Conservation (phyloP, 164 flowering plant species). For the Piper betle region DNA sequence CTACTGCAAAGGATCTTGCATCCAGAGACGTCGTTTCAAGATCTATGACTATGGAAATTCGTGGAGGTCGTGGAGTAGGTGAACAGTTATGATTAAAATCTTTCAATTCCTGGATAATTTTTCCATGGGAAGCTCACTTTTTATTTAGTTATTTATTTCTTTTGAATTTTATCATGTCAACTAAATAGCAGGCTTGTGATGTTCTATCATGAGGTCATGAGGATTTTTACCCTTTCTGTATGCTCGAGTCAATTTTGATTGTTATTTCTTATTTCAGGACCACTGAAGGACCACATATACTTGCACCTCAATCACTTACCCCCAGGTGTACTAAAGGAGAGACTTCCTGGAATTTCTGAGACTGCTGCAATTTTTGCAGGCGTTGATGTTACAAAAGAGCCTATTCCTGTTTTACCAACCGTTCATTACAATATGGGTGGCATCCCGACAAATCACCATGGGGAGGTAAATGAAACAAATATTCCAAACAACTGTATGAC, state of each 20-base stretch:
- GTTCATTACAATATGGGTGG: conserved; percentile 99
- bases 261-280: conserved; percentile 13
- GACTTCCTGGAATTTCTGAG: conserved; percentile 99
- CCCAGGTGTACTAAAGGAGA: conserved; percentile 98
- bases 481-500: not conserved
- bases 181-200: not conserved
- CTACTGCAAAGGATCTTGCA: conserved; percentile 99
- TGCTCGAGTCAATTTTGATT: conserved; percentile 2
- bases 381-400: conserved; percentile 97
- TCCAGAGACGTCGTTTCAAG: conserved; percentile 99
- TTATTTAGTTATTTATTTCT: too few relatives aligned
- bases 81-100: conserved; percentile 10
- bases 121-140: too few relatives aligned
- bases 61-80: conserved; percentile 99
- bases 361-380: conserved; percentile 99
- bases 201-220: not conserved
- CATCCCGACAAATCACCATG: conserved; percentile 88
- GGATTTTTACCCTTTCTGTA: not conserved
- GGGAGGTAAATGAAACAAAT: conserved; percentile 49
- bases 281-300: conserved; percentile 48
- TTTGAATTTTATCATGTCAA: not conserved
- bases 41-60: conserved; percentile 98
- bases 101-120: too few relatives aligned
- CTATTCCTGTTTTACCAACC: conserved; percentile 95
- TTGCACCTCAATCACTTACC: conserved; percentile 96